Evolutionary conservation across 768 basidiomycete genomes (phyloP).

Genomic region (Suillus subluteus): DNA sequence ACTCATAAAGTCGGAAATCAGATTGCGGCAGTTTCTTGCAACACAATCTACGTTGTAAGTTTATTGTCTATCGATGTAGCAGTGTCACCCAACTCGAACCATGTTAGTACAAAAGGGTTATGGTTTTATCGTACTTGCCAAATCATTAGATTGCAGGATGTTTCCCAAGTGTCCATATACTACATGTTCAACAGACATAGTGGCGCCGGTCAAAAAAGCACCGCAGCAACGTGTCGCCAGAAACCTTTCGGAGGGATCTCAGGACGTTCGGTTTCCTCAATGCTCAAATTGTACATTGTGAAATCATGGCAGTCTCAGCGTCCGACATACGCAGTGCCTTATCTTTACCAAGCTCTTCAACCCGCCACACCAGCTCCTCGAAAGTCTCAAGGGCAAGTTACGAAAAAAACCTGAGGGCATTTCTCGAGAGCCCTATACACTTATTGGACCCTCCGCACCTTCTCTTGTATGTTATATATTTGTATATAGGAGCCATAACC

Average conservation of each 20-base stretch:
- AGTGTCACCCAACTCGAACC: background rate
- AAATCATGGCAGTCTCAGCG: conserved; percentile 66
- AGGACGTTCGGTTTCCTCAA: conserved; percentile 63
- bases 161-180: background rate
- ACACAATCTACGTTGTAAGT: background rate
- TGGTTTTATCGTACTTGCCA: background rate
- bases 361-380: conserved; percentile 51
- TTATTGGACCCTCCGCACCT: conserved; percentile 94
- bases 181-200: background rate
- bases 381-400: conserved; percentile 41
- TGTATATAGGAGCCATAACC: no score
- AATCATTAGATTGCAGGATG: background rate
- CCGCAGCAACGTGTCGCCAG: conserved; percentile 49
- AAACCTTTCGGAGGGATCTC: conserved; percentile 54
- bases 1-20: background rate
- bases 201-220: conserved; percentile 48
- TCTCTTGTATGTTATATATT: conserved; percentile 53
- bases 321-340: conserved; percentile 87
- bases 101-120: background rate
- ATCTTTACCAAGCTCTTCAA: conserved; percentile 53
- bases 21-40: background rate
- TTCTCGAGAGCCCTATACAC: conserved; percentile 87
- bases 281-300: background rate
- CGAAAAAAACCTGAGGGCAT: conserved; percentile 86
- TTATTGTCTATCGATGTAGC: background rate